Percentiles rank a stretch among this genome's conserved stretches.
These are phyloP conservation scores for Penicillium malachiteum DNA, from an alignment of 495 filamentous ascomycete genomes.

Conservation along the genomic window DNA sequence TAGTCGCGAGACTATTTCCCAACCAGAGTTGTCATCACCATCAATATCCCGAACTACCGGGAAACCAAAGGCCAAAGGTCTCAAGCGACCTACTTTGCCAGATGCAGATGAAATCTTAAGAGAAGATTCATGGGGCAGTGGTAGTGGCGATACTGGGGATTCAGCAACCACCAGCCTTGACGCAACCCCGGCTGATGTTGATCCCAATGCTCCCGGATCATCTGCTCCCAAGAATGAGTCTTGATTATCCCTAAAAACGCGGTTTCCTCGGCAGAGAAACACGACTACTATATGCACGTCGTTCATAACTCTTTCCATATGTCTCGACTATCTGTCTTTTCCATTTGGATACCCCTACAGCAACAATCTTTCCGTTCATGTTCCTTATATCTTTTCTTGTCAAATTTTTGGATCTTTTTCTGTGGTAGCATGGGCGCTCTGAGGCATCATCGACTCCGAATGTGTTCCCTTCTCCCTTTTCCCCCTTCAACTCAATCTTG, in stretches of 20 bases:
- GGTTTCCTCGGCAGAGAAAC: too few species aligned
- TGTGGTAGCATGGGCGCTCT: slow-evolving; percentile 4
- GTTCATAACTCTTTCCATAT: slow-evolving; percentile 16
- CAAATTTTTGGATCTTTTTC: background rate
- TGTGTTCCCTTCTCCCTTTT: too few species aligned
- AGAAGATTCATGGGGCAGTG: slow-evolving; percentile 39
- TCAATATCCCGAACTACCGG: slow-evolving; percentile 10
- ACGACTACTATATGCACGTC: background rate
- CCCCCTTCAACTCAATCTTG: background rate
- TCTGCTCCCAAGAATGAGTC: background rate
- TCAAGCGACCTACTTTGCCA: slow-evolving; percentile 15
- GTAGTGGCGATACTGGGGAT: slow-evolving; percentile 33
- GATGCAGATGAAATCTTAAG: slow-evolving; percentile 24
- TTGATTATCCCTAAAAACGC: background rate
- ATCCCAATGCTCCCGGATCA: background rate
- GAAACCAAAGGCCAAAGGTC: slow-evolving; percentile 6
- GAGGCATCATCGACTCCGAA: background rate
- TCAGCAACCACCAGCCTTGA: slow-evolving; percentile 25
- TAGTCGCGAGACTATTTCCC: slow-evolving; percentile 6
- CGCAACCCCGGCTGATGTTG: slow-evolving; percentile 6
- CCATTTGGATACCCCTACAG: slow-evolving; percentile 42
- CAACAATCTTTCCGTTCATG: slow-evolving; percentile 11
- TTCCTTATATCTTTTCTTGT: slow-evolving; percentile 1
- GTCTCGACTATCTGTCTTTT: slow-evolving; percentile 32
- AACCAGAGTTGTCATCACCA: slow-evolving; percentile 16